Base-by-base conservation (phyloP, 2,329 filamentous ascomycete genomes). In the Escovopsis sp. region DNA sequence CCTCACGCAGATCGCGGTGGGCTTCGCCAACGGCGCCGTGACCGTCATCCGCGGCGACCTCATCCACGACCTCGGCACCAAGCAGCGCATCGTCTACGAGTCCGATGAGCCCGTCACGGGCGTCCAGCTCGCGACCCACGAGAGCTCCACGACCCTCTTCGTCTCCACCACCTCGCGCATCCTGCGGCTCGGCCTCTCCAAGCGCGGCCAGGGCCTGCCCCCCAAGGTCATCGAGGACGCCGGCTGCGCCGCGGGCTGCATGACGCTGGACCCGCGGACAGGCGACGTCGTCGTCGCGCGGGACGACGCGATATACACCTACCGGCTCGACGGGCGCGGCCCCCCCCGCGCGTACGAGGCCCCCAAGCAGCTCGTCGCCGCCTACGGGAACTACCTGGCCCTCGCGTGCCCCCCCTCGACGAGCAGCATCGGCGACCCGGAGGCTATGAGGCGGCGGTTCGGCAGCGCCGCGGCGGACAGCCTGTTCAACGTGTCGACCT, bases 21-120 rank as follows among this genome's bases (percentile, higher is more conserved):
- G 90, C 5, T 98, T 98, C 53, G 90, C 80, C 11, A 96, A 98
- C 57, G 90, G 90, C 7, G 77, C 87, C 1, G 88, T 98, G 11
- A 93, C 86, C 0, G 77, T 98, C 19, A 83, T 98, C 38, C 74
- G 90, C 39, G 90, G 92, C 41, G 90, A 98, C 53, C 65, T 98
- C 33, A 83, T 98, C 47, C 86, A 98, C 54, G 90, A 98, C 54
- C 76, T 90, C 38, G 90, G 92, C 16, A 86, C 88, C 10, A 86
- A 85, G 53, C 90, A 98, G 55, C 76, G 90, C 35, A 90, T 88
- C 25, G 84, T 98, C 9, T 90, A 93, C 58, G 90, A 98, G 53
- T 94, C 87, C 0, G 87, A 96, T 48, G 90, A 98, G 54, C 92
- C 90, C 0, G 77, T 98, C 9, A 98, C 90, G 0, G 88, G 87